A percentile compares a stretch with the other conserved stretches of the same genome.
Evolutionary conservation across 257 asterid genomes (phyloP).

Genomic region (Nicotiana sylvestris): DNA sequence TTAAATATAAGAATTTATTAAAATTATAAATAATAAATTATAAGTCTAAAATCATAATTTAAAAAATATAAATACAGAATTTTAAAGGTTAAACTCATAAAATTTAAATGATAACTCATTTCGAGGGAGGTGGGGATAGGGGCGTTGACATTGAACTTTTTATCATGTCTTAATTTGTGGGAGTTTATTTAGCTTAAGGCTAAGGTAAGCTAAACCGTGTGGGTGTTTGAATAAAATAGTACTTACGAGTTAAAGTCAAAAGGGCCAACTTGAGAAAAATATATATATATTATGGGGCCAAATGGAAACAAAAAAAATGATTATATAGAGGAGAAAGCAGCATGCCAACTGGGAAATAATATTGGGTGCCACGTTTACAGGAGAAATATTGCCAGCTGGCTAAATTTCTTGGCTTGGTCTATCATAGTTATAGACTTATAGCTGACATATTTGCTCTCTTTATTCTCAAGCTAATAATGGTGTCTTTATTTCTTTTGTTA

Average conservation of each 20-base stretch:
- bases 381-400: background rate
- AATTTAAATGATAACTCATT: too few relatives aligned
- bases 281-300: background rate
- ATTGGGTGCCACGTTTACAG: constrained; percentile 10
- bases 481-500: background rate
- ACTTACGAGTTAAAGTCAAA: background rate
- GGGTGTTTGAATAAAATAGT: constrained; percentile 7
- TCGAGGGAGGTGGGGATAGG: too few relatives aligned
- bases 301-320: background rate
- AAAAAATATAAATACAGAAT: too few relatives aligned
- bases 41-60: too few relatives aligned
- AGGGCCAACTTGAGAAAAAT: constrained; percentile 8
- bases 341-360: constrained; percentile 8
- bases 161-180: background rate
- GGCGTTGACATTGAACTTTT: background rate
- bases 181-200: background rate
- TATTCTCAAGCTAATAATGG: background rate
- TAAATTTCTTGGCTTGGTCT: background rate
- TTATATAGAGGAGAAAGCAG: background rate
- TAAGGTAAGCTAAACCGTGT: constrained; percentile 6
- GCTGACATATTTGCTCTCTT: background rate
- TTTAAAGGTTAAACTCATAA: too few relatives aligned
- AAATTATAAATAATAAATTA: too few relatives aligned
- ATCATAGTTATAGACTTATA: background rate
- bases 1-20: too few relatives aligned